Conservation (phyloP, 441 rosid genomes). For the Pelargonium citronellum region DNA sequence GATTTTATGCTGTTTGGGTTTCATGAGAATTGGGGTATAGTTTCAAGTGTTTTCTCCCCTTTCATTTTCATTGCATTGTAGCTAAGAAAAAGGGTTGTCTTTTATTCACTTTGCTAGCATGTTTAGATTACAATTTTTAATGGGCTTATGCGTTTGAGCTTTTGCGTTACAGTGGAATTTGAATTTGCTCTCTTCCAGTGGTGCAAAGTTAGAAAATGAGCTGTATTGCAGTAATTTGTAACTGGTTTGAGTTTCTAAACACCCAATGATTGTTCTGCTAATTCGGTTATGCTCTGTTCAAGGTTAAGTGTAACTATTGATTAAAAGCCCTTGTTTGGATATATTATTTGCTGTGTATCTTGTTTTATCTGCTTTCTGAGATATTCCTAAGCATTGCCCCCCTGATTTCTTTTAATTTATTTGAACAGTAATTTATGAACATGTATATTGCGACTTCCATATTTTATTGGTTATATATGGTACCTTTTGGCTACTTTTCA, state of each 20-base stretch:
- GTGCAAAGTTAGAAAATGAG: background rate
- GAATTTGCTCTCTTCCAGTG: background rate
- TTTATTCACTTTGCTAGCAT: background rate
- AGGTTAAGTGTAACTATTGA: background rate
- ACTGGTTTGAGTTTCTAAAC: background rate
- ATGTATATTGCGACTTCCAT: background rate
- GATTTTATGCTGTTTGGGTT: slow-evolving; percentile 13
- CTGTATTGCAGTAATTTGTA: background rate
- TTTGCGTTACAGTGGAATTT: background rate
- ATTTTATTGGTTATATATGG: background rate
- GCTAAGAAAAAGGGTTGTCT: background rate
- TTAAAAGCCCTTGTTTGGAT: background rate
- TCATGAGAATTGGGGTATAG: background rate
- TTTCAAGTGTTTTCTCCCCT: background rate
- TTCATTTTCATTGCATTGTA: background rate
- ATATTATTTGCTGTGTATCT: background rate
- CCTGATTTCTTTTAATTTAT: background rate
- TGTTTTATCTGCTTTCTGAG: background rate
- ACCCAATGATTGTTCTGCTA: background rate
- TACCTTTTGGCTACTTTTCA: background rate
- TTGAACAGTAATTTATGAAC: background rate
- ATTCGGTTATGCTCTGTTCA: background rate
- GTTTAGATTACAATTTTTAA: background rate
- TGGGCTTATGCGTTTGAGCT: background rate
- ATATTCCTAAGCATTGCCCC: background rate